These are phyloP conservation scores for Debaryomyces subglobosus DNA, from an alignment of 1,139 yeast genomes.

Conservation along the genomic window DNA sequence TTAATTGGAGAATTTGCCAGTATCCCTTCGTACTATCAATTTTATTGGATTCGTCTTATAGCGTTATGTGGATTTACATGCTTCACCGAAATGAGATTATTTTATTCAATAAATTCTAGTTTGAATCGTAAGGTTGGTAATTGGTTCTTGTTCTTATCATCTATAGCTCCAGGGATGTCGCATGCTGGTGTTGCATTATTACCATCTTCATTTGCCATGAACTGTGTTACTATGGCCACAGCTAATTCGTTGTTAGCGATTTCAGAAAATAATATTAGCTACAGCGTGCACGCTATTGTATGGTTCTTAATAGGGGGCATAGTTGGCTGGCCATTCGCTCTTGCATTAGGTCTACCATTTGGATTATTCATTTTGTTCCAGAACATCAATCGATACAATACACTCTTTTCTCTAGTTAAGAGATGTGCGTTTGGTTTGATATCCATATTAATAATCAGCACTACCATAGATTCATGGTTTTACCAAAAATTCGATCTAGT, in stretches of 20 bases:
- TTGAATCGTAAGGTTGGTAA: conserved; percentile 44
- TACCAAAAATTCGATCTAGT: conserved; percentile 69
- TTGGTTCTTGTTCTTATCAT: conserved; percentile 59
- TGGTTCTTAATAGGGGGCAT: conserved; percentile 70
- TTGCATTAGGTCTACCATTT: conserved; percentile 67
- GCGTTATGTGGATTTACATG: conserved; percentile 58
- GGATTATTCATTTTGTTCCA: conserved; percentile 34
- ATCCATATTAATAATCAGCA: conserved; percentile 36
- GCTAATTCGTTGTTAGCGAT: conserved; percentile 36
- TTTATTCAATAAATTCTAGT: conserved; percentile 42
- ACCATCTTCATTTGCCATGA: conserved; percentile 88
- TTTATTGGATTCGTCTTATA: conserved; percentile 58
- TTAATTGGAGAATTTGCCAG: conserved; percentile 13
- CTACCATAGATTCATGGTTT: conserved; percentile 61
- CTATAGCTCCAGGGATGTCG: conserved; percentile 65
- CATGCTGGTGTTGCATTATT: conserved; percentile 85
- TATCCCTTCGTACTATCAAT: conserved; percentile 37
- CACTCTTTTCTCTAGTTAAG: conserved; percentile 18
- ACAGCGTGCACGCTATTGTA: conserved; percentile 41
- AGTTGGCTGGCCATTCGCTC: conserved; percentile 90
- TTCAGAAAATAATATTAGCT: conserved; percentile 10
- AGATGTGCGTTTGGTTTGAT: conserved; percentile 22
- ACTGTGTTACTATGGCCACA: conserved; percentile 59
- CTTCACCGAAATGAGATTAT: conserved; percentile 55
- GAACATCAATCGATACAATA: conserved; percentile 9